Base-by-base conservation (phyloP, 805 yeast genomes). In the Sugiyamaella lignohabitans region DNA sequence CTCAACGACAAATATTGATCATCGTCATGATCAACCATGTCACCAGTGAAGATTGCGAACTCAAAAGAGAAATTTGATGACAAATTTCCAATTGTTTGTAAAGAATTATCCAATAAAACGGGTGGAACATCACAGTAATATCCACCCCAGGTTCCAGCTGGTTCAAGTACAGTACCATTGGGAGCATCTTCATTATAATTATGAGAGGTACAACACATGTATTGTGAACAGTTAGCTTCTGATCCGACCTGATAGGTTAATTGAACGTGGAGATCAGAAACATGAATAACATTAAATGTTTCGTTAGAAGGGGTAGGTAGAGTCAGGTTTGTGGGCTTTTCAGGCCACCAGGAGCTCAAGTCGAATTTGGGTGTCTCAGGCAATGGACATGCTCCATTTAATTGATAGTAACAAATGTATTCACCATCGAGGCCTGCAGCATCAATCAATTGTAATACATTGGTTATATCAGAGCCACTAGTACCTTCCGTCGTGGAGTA, bases 31-130 rank as follows among this genome's bases (percentile, higher is more conserved):
- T 82, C 87, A 47, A 82, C 82, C 58, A 81, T 68, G 58, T 82
- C 88, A 49, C 88, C 88, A 3, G 87, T 82, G 68, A 82, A 82
- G 36, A 82, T 61, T 2, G 82, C 72, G 56, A 82, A 82, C 45
- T 79, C 81, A 80, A 37, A 11, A 16, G 14, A 62, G 54, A 14
- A 60, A 27, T 61, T 47, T 27, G 32, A 27, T 46, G 68, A 65
- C 49, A 63, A 63, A 17, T 68, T 62, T 3, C 53, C 61, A 42
- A 76, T 66, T 19, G 74, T 65, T 44, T 68, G 66, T 58, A 82
- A 63, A 6, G 84, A 74, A 53, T 75, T 75, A 60, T 80, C 80
- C 54, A 82, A 65, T 53, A 82, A 64, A 18, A 76, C 61, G 50
- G 76, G 80, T 3, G 89, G 87, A 3, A 83, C 66, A 59, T 82